Conservation (phyloP, 2,329 filamentous ascomycete species). For the Pseudogymnoascus sp. region DNA sequence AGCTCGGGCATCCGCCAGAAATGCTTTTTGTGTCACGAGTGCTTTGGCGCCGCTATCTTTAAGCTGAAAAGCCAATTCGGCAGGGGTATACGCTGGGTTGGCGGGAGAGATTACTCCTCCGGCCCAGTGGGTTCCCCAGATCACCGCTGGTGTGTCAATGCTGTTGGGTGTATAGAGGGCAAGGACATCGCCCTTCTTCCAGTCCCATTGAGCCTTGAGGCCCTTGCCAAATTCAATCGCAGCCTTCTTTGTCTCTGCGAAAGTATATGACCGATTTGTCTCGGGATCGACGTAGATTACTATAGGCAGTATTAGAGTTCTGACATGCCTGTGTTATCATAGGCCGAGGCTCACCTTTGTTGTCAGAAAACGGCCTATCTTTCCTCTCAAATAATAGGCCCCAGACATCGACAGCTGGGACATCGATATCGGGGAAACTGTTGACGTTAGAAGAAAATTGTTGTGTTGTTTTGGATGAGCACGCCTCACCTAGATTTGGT, state of each 20-base stretch:
- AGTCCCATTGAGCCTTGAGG: slow-evolving; percentile 64
- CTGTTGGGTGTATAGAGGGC: slow-evolving; percentile 77
- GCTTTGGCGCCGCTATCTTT: slow-evolving; percentile 68
- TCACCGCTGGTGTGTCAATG: slow-evolving; percentile 71
- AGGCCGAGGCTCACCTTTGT: slow-evolving; percentile 52
- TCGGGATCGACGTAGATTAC: slow-evolving; percentile 73
- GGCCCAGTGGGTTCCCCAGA: slow-evolving; percentile 75
- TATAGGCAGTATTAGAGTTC: slow-evolving; percentile 29
- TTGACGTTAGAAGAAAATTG: neutral
- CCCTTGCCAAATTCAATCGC: slow-evolving; percentile 74
- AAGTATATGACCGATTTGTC: slow-evolving; percentile 62
- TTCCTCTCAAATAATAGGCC: slow-evolving; percentile 65
- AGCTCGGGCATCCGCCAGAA: slow-evolving; percentile 55
- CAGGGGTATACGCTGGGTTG: slow-evolving; percentile 77
- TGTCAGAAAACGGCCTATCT: slow-evolving; percentile 56
- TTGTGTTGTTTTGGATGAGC: neutral
- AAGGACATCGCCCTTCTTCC: slow-evolving; percentile 77
- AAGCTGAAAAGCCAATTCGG: slow-evolving; percentile 79
- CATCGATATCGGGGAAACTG: slow-evolving; percentile 52
- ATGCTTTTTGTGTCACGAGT: slow-evolving; percentile 63
- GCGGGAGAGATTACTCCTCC: slow-evolving; percentile 77
- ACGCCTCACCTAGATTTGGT: slow-evolving; percentile 3
- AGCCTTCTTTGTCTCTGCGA: slow-evolving; percentile 53
- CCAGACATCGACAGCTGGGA: slow-evolving; percentile 74
- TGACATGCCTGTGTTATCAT: neutral